Conservation (phyloP, 495 filamentous ascomycete genomes). For the Talaromyces nanjingensis region DNA sequence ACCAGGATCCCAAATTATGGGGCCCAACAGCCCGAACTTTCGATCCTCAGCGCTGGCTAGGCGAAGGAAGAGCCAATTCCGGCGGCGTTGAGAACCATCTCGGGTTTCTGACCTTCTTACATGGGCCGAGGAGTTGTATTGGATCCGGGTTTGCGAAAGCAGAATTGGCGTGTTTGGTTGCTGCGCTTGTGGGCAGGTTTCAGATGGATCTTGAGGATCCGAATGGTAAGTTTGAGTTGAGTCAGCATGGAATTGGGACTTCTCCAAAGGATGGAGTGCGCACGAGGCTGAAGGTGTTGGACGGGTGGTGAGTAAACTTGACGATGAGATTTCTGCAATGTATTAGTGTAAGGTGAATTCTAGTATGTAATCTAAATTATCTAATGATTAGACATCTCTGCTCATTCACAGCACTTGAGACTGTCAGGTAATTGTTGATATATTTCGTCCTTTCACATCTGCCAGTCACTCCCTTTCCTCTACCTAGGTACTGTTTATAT, state of each 20-base stretch:
- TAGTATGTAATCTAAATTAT: too few species aligned
- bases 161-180: conserved; percentile 79
- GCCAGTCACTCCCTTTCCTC: too few species aligned
- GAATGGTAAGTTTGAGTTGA: conserved; percentile 49
- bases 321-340: background rate
- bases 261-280: conserved; percentile 4
- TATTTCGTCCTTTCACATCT: too few species aligned
- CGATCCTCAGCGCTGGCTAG: conserved; percentile 72
- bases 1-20: conserved; percentile 73
- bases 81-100: conserved; percentile 55
- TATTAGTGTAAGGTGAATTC: background rate
- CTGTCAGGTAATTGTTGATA: too few species aligned
- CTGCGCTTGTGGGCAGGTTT: conserved; percentile 66
- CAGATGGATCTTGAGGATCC: conserved; percentile 56
- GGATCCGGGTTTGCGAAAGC: conserved; percentile 72
- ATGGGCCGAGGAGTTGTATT: conserved; percentile 76
- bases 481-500: too few species aligned
- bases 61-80: conserved; percentile 40
- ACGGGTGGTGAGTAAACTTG: conserved; percentile 6
- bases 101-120: conserved; percentile 76
- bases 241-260: background rate
- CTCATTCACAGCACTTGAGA: too few species aligned
- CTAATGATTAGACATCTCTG: too few species aligned
- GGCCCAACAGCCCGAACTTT: conserved; percentile 74
- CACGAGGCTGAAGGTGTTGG: background rate